A percentile compares a stretch with the other conserved stretches of the same genome.
These are phyloP conservation scores for Coniella lustricola DNA, from an alignment of 2,329 filamentous ascomycete genomes.

Conservation along the genomic window DNA sequence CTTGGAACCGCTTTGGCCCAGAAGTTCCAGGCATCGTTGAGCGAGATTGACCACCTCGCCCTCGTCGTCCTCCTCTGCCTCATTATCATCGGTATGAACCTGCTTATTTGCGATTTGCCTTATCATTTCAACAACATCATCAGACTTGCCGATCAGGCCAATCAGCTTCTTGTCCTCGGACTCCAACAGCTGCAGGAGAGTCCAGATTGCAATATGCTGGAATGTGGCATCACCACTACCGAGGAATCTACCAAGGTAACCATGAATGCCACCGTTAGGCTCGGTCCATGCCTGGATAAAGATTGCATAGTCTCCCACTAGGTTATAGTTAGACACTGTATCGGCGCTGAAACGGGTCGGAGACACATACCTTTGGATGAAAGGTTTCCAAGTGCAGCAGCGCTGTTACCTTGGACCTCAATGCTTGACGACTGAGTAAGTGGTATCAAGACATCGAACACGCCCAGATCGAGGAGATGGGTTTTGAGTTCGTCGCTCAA, in stretches of 20 bases:
- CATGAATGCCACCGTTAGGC: conserved; percentile 89
- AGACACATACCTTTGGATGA: conserved; percentile 81
- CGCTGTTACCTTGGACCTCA: conserved; percentile 97
- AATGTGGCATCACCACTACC: conserved; percentile 94
- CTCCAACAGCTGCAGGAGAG: conserved; percentile 86
- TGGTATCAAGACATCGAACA: conserved; percentile 94
- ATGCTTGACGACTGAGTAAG: conserved; percentile 93
- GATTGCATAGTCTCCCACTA: conserved; percentile 93
- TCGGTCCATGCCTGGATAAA: conserved; percentile 93
- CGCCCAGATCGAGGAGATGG: conserved; percentile 81
- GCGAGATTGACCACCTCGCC: conserved; percentile 89
- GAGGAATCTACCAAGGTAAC: conserved; percentile 87
- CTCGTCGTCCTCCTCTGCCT: conserved; percentile 83
- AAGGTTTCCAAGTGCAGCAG: conserved; percentile 87
- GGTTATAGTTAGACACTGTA: conserved; percentile 11
- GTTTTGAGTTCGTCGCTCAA: conserved; percentile 93
- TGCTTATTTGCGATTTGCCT: conserved; percentile 84
- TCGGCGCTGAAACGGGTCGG: not conserved
- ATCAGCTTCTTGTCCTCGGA: conserved; percentile 90
- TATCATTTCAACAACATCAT: conserved; percentile 88
- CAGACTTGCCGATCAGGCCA: conserved; percentile 78
- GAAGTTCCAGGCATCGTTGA: conserved; percentile 78
- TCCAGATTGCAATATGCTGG: conserved; percentile 99
- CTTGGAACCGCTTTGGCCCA: conserved; percentile 70
- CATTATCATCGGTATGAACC: conserved; percentile 81